phyloP scores from a whole-genome alignment of 805 yeast genomes.

The Wickerhamiella brachini region DNA sequence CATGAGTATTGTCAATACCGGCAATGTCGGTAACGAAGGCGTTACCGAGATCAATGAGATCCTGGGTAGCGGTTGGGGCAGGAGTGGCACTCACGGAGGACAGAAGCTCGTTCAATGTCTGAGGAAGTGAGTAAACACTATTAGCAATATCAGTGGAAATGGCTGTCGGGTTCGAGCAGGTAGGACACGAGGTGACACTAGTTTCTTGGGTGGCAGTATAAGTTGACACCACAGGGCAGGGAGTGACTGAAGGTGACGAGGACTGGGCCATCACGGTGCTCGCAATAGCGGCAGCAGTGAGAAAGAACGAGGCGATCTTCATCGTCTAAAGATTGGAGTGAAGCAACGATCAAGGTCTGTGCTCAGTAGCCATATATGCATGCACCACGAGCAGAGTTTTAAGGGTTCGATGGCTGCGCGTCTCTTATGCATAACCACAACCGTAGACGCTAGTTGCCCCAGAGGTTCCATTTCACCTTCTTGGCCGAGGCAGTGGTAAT shows the following conservation, averaged over 20 bases:
- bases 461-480: too few species aligned
- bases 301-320: neutral
- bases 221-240: neutral
- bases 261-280: neutral
- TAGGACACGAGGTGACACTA: neutral
- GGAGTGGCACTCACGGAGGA: neutral
- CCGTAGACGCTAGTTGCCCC: too few species aligned
- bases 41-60: neutral
- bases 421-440: neutral
- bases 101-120: neutral
- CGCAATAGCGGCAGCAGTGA: neutral
- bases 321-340: neutral
- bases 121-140: neutral
- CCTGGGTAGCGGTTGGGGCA: neutral
- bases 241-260: neutral
- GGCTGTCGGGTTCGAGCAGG: neutral
- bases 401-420: neutral
- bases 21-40: neutral
- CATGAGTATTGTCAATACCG: neutral
- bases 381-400: neutral
- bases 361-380: neutral
- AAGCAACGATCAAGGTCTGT: neutral
- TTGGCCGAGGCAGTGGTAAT: too few species aligned
- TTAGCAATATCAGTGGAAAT: neutral
- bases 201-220: neutral